Conservation (phyloP, 352 stramenopile genomes). For the Phytophthora hybrid region DNA sequence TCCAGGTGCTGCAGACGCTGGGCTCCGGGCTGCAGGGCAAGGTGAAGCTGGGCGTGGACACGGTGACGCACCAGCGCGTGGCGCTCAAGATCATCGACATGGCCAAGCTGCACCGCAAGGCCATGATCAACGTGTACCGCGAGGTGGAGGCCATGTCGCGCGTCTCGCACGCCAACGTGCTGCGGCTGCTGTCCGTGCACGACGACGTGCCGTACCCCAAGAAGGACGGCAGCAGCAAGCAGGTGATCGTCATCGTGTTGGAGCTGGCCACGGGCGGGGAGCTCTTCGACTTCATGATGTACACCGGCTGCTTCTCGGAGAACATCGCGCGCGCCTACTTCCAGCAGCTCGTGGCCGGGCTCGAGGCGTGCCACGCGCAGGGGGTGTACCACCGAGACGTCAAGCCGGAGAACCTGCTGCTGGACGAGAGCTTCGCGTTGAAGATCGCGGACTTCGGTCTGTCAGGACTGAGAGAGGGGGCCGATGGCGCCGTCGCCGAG, state of each 20-base stretch:
- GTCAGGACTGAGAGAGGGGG: conserved; percentile 86
- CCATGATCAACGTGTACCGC: conserved; percentile 86
- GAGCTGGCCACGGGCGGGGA: conserved; percentile 90
- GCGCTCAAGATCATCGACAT: conserved; percentile 93
- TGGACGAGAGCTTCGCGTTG: conserved; percentile 85
- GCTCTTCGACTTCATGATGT: conserved; percentile 95
- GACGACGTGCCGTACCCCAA: conserved; percentile 79
- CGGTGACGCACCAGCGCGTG: conserved; percentile 79
- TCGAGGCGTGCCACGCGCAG: conserved; percentile 84
- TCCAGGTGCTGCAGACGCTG: conserved; percentile 81
- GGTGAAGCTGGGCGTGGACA: conserved; percentile 90
- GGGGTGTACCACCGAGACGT: conserved; percentile 94
- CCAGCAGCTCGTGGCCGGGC: conserved; percentile 81
- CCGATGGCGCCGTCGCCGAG: conserved; percentile 67
- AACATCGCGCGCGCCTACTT: conserved; percentile 90
- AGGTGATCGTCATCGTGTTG: conserved; percentile 91
- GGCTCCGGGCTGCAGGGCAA: conserved; percentile 86
- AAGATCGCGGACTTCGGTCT: conserved; percentile 97
- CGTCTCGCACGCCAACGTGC: conserved; percentile 83
- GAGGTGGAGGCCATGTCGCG: conserved; percentile 92
- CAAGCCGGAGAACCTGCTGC: conserved; percentile 94
- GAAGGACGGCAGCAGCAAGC: conserved; percentile 74
- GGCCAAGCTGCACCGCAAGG: conserved; percentile 82
- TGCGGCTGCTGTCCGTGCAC: conserved; percentile 81
- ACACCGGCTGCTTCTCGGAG: conserved; percentile 91